phyloP scores from a whole-genome alignment of 345 rosid genomes.

The Gossypium herbaceum region DNA sequence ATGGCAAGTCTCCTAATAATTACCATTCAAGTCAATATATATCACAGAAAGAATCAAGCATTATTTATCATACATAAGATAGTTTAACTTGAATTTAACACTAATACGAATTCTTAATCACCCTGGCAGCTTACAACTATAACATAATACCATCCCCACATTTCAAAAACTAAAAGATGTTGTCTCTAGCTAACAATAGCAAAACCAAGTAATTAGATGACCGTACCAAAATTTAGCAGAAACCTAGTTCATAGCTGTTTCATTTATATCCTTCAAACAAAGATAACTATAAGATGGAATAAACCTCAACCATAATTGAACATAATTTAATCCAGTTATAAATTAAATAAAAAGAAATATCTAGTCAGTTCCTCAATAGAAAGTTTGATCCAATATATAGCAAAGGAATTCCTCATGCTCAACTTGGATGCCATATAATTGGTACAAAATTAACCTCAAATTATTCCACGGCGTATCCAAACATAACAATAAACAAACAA shows the following conservation, averaged over 20 bases:
- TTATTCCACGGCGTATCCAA: constrained; percentile 10
- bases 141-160: neutral
- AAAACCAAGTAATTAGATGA: neutral
- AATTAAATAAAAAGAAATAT: neutral
- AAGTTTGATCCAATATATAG: neutral
- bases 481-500: neutral
- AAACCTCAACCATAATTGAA: neutral
- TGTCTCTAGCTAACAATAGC: neutral
- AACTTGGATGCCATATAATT: constrained; percentile 3
- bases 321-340: neutral
- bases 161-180: neutral
- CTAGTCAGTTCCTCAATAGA: neutral
- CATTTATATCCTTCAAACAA: neutral
- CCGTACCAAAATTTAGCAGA: neutral
- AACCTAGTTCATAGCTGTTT: neutral
- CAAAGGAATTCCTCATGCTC: neutral
- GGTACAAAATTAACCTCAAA: constrained; percentile 2
- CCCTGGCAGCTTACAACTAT: neutral
- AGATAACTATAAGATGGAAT: neutral
- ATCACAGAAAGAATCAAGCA: neutral
- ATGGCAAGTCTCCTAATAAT: neutral
- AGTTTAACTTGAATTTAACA: no score
- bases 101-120: neutral
- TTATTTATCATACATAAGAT: neutral
- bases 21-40: neutral